Conservation (phyloP, 768 basidiomycete genomes). For the Podaxis sp. region DNA sequence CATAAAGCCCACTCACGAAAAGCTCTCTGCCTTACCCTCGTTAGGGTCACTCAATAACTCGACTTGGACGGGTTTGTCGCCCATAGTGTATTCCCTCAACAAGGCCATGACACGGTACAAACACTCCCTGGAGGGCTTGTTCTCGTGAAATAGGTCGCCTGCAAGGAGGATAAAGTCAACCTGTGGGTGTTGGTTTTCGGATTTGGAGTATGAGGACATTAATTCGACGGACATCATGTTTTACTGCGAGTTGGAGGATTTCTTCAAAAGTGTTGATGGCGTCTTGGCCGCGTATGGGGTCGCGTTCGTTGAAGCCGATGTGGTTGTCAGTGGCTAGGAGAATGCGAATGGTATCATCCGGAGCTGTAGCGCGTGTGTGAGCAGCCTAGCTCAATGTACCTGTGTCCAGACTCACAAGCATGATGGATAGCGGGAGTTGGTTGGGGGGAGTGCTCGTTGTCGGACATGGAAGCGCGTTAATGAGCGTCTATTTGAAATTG, state of each 20-base stretch:
- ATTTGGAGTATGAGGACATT: neutral
- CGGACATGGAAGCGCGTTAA: slow-evolving; percentile 21
- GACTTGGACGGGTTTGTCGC: slow-evolving; percentile 85
- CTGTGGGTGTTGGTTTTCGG: slow-evolving; percentile 36
- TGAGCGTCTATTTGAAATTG: slow-evolving; percentile 8
- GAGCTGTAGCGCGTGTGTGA: slow-evolving; percentile 34
- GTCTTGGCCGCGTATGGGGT: slow-evolving; percentile 92
- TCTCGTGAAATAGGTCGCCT: slow-evolving; percentile 98
- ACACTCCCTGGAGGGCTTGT: slow-evolving; percentile 88
- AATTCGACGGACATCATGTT: slow-evolving; percentile 66
- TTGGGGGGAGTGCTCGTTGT: slow-evolving; percentile 21
- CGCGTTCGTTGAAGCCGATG: slow-evolving; percentile 92
- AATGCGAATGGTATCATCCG: slow-evolving; percentile 74
- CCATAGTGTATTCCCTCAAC: slow-evolving; percentile 86
- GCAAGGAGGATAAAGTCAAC: slow-evolving; percentile 95
- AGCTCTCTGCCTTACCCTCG: slow-evolving; percentile 84
- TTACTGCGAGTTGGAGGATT: slow-evolving; percentile 87
- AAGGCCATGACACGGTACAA: slow-evolving; percentile 88
- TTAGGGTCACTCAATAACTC: slow-evolving; percentile 92
- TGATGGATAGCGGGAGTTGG: slow-evolving; percentile 21
- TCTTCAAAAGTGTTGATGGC: slow-evolving; percentile 95
- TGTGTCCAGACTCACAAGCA: slow-evolving; percentile 21
- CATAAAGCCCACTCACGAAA: slow-evolving; percentile 55
- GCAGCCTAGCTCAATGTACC: neutral
- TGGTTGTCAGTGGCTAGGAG: slow-evolving; percentile 95